phyloP scores from a whole-genome alignment of 2,329 filamentous ascomycete genomes.

The Leptosphaerulina australis region DNA sequence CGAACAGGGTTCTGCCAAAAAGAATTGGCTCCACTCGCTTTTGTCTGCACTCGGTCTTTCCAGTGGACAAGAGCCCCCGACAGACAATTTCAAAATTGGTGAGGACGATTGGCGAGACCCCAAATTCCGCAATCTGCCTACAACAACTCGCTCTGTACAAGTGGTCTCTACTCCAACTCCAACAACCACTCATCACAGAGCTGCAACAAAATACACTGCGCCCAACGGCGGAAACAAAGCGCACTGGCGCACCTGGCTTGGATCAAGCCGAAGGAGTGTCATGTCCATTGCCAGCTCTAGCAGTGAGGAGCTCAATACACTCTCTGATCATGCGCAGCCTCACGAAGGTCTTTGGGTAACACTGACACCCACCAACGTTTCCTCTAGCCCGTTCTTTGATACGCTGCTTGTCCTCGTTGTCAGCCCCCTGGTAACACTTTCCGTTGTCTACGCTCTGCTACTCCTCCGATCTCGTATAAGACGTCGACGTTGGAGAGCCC shows the following conservation, averaged over 20 bases:
- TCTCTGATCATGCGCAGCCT: conserved; percentile 45
- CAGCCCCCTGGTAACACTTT: conserved; percentile 88
- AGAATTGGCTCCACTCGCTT: conserved; percentile 56
- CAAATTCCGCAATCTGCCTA: conserved; percentile 64
- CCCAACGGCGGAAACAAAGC: conserved; percentile 28
- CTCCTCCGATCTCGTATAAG: conserved; percentile 87
- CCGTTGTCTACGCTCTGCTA: conserved; percentile 87
- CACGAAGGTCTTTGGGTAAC: conserved; percentile 95
- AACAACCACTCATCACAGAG: conserved; percentile 34
- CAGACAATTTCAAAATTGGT: conserved; percentile 76
- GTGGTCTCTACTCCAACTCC: conserved; percentile 3
- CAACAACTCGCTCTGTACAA: conserved; percentile 26
- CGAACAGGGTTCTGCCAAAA: background rate
- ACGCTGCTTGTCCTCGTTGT: conserved; percentile 96
- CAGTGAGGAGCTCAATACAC: conserved; percentile 25
- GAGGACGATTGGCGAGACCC: conserved; percentile 86
- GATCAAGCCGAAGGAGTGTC: conserved; percentile 25
- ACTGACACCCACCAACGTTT: conserved; percentile 84
- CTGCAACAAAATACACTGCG: conserved; percentile 4
- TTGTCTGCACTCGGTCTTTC: conserved; percentile 53
- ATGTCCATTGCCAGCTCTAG: conserved; percentile 26
- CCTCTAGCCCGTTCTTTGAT: conserved; percentile 91
- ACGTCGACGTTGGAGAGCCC: conserved; percentile 90
- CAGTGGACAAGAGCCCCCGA: conserved; percentile 16
- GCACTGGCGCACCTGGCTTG: conserved; percentile 35